phyloP scores from a whole-genome alignment of 1,284 basidiomycete species.

The Fistulina hepatica region DNA sequence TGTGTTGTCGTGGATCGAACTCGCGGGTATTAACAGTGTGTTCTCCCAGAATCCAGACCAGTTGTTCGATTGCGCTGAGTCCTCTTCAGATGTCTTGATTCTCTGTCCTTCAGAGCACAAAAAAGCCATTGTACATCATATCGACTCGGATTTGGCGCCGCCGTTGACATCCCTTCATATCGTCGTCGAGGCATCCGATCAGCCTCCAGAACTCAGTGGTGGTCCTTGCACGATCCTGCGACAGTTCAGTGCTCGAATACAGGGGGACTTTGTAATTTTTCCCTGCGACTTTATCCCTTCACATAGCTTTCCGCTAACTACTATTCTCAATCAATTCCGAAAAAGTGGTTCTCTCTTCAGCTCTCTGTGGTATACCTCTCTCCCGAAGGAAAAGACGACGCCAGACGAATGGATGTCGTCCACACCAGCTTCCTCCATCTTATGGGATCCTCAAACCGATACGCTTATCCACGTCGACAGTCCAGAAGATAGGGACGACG shows the following conservation, averaged over 20 bases:
- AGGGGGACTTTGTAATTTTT: constrained; percentile 80
- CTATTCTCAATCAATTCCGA: constrained; percentile 75
- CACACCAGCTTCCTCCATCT: constrained; percentile 37
- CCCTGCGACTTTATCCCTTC: constrained; percentile 88
- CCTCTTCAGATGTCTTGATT: constrained; percentile 63
- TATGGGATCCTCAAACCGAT: constrained; percentile 53
- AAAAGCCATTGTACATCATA: constrained; percentile 66
- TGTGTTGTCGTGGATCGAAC: constrained; percentile 76
- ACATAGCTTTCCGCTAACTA: constrained; percentile 54
- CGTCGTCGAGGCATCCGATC: constrained; percentile 68
- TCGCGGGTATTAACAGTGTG: constrained; percentile 74
- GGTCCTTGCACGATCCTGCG: constrained; percentile 64
- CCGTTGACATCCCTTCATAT: constrained; percentile 54
- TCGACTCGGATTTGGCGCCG: constrained; percentile 54
- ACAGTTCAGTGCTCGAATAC: constrained; percentile 58
- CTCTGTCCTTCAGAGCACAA: constrained; percentile 74
- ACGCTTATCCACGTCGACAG: constrained; percentile 67
- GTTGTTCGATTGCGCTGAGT: constrained; percentile 8
- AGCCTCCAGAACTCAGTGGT: constrained; percentile 47
- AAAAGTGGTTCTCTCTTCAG: constrained; percentile 65
- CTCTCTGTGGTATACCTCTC: constrained; percentile 62
- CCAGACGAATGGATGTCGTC: constrained; percentile 56
- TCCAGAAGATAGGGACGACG: constrained; percentile 52
- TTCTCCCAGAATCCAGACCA: constrained; percentile 6
- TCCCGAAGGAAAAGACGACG: constrained; percentile 42